These are phyloP conservation scores for Podaxis sp. DNA, from an alignment of 768 basidiomycete species.

Conservation along the genomic window DNA sequence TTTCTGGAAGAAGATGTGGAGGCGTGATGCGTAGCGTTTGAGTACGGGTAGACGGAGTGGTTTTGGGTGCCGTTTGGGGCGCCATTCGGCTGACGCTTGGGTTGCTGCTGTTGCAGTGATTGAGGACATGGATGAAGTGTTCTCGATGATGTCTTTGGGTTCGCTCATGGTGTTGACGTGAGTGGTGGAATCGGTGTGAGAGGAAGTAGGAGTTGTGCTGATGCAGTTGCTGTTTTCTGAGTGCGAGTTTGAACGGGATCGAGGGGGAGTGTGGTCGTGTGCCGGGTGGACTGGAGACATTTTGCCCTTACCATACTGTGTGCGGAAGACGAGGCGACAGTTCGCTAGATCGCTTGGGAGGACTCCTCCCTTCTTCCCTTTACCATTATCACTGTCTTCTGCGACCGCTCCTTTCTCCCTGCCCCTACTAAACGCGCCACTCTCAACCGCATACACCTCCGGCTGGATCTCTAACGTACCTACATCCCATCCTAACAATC, in stretches of 20 bases:
- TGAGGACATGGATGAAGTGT: background rate
- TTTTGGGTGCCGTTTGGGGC: conserved; percentile 21
- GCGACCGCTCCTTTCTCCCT: background rate
- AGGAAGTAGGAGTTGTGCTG: no score
- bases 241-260: no score
- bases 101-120: background rate
- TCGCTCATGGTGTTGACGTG: background rate
- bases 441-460: conserved; percentile 20
- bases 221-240: no score
- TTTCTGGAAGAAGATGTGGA: conserved; percentile 37
- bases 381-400: background rate
- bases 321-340: conserved; percentile 41
- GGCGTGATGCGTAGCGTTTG: conserved; percentile 37
- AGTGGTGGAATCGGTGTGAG: background rate
- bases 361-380: conserved; percentile 12
- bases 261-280: conserved; percentile 1
- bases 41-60: conserved; percentile 37
- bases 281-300: conserved; percentile 25
- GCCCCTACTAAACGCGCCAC: background rate
- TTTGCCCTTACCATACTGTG: conserved; percentile 34
- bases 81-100: conserved; percentile 28
- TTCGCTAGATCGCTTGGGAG: conserved; percentile 33
- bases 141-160: background rate
- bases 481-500: conserved; percentile 66
- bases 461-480: conserved; percentile 57